phyloP scores from a whole-genome alignment of 2,329 filamentous ascomycete genomes.

The Cryphonectria carpinicola region DNA sequence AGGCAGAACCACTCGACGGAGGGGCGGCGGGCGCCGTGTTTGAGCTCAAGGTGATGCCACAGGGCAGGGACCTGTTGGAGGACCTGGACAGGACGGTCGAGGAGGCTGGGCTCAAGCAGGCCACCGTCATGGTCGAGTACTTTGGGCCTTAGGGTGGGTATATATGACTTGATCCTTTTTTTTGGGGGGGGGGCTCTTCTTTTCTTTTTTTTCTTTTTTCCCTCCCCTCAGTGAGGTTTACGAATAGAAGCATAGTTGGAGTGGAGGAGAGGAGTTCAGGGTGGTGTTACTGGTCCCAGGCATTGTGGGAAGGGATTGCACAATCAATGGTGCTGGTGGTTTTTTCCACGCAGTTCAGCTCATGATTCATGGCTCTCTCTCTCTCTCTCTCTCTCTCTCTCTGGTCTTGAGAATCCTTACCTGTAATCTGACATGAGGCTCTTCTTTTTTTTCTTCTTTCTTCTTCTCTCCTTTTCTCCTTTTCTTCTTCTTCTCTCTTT shows the following conservation, averaged over 20 bases:
- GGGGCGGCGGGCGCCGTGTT: constrained; percentile 77
- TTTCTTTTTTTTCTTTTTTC: too few relatives aligned
- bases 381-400: too few relatives aligned
- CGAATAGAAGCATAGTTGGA: background rate
- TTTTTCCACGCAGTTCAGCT: too few relatives aligned
- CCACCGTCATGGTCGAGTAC: constrained; percentile 91
- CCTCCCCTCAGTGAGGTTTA: background rate
- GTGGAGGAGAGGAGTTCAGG: background rate
- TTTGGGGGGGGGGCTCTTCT: too few relatives aligned
- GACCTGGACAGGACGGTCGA: constrained; percentile 74
- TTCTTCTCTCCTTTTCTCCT: background rate
- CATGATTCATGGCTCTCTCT: background rate
- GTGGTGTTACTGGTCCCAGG: too few relatives aligned
- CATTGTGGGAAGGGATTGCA: too few relatives aligned
- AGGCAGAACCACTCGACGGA: constrained; percentile 81
- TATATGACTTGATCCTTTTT: background rate
- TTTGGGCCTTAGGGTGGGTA: constrained; percentile 13
- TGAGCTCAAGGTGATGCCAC: constrained; percentile 81
- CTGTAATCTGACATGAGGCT: too few relatives aligned
- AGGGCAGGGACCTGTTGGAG: constrained; percentile 80
- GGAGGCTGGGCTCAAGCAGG: constrained; percentile 85
- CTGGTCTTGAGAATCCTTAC: too few relatives aligned
- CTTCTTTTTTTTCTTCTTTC: background rate
- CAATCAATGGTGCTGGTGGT: too few relatives aligned
- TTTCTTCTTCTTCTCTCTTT: background rate